Percentiles rank a stretch among this genome's conserved stretches.
Conservation (phyloP, 768 basidiomycete genomes). For the Suillus decipiens region DNA sequence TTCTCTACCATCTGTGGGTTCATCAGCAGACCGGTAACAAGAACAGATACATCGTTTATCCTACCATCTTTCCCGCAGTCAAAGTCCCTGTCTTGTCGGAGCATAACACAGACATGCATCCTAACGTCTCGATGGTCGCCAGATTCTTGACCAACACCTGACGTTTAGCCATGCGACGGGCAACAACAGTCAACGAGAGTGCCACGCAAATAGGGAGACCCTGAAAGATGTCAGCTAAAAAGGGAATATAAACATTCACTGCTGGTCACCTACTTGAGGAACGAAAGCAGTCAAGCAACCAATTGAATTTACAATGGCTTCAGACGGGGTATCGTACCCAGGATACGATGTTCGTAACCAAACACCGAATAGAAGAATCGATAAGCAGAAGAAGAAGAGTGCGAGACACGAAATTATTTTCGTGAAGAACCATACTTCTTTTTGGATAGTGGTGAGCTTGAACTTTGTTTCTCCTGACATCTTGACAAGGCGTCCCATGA, state of each 20-base stretch:
- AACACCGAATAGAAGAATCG: slow-evolving; percentile 34
- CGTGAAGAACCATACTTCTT: slow-evolving; percentile 41
- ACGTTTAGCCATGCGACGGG: slow-evolving; percentile 49
- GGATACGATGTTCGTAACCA: slow-evolving; percentile 32
- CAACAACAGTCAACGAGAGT: slow-evolving; percentile 47
- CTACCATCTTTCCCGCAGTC: slow-evolving; percentile 46
- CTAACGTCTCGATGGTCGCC: slow-evolving; percentile 67
- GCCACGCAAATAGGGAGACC: slow-evolving; percentile 57
- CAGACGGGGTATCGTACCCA: slow-evolving; percentile 45
- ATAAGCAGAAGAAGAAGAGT: slow-evolving; percentile 44
- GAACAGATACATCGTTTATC: neutral
- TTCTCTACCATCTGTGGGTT: slow-evolving; percentile 31
- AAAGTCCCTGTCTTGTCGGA: slow-evolving; percentile 66
- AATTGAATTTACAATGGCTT: slow-evolving; percentile 28
- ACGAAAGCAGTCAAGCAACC: slow-evolving; percentile 42
- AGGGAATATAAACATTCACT: slow-evolving; percentile 59
- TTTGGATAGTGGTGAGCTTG: slow-evolving; percentile 26
- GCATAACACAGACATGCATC: slow-evolving; percentile 55
- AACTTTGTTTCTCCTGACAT: slow-evolving; percentile 43
- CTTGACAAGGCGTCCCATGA: slow-evolving; percentile 45
- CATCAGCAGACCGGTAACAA: neutral
- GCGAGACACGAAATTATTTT: slow-evolving; percentile 55
- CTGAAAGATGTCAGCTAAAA: slow-evolving; percentile 45
- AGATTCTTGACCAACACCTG: slow-evolving; percentile 57
- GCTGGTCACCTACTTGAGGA: slow-evolving; percentile 41